phyloP scores from a whole-genome alignment of 2,329 filamentous ascomycete species.

The Shiraia bambusicola region DNA sequence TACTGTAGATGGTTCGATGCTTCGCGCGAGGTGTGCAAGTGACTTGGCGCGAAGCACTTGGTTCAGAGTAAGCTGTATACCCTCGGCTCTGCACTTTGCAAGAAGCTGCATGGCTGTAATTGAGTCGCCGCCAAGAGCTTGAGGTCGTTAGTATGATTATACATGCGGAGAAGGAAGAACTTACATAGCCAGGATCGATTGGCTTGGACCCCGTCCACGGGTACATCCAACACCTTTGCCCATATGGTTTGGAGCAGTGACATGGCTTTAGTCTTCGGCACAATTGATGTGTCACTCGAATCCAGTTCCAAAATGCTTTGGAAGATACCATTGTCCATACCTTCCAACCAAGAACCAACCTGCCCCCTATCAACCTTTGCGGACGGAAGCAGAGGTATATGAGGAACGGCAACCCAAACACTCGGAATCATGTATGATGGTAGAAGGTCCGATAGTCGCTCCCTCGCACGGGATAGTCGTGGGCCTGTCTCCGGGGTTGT shows the following conservation, averaged over 20 bases:
- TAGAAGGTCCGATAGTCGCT: conserved; percentile 25
- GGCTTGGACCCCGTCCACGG: conserved; percentile 24
- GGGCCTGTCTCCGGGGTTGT: conserved; percentile 29
- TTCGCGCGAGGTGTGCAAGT: conserved; percentile 30
- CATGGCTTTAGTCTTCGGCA: conserved; percentile 13
- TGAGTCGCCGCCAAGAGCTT: conserved; percentile 37
- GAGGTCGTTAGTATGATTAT: conserved; percentile 6
- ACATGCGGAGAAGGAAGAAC: not conserved
- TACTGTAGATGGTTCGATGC: conserved; percentile 9
- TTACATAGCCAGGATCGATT: conserved; percentile 37
- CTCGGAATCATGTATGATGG: conserved; percentile 37
- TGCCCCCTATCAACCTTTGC: conserved; percentile 37
- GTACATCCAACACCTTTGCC: conserved; percentile 46
- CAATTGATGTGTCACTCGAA: conserved; percentile 20
- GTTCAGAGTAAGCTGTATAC: conserved; percentile 33
- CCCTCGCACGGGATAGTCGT: conserved; percentile 36
- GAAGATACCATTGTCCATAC: conserved; percentile 43
- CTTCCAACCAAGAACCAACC: conserved; percentile 49
- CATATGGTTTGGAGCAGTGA: conserved; percentile 42
- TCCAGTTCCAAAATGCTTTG: conserved; percentile 45
- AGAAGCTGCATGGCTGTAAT: conserved; percentile 39
- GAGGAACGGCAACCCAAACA: conserved; percentile 42
- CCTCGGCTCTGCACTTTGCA: conserved; percentile 34
- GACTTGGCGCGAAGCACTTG: conserved; percentile 38
- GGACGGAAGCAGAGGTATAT: conserved; percentile 32